Conservation (phyloP, 257 asterid species). For the Mentha longifolia region DNA sequence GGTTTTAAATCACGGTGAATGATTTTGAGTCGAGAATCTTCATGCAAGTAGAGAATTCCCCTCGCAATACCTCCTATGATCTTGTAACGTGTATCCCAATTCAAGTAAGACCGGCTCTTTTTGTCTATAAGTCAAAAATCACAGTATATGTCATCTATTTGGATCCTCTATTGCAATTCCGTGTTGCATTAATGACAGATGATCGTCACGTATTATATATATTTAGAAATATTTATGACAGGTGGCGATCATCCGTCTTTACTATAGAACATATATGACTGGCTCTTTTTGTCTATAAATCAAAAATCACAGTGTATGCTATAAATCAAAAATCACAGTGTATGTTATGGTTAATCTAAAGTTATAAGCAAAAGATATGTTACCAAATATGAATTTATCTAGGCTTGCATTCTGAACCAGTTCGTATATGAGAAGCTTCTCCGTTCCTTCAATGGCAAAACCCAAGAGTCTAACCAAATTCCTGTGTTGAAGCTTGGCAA, state of each 20-base stretch:
- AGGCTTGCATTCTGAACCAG: conserved; percentile 34
- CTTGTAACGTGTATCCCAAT: conserved; percentile 50
- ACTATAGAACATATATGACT: too few species aligned
- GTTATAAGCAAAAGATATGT: neutral
- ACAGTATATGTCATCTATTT: too few species aligned
- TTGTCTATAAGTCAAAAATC: conserved; percentile 9
- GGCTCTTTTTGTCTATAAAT: too few species aligned
- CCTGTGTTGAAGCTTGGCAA: conserved; percentile 35
- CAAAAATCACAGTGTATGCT: too few species aligned
- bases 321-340: too few species aligned
- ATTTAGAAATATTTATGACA: too few species aligned
- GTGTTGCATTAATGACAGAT: too few species aligned
- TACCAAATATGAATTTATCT: conserved; percentile 29
- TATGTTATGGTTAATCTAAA: neutral
- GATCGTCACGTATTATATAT: too few species aligned
- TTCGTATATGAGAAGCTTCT: conserved; percentile 36
- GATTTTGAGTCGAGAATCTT: conserved; percentile 51
- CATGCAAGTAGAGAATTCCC: conserved; percentile 55
- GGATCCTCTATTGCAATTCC: too few species aligned
- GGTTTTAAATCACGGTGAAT: conserved; percentile 57
- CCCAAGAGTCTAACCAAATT: conserved; percentile 33
- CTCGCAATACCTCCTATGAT: conserved; percentile 48
- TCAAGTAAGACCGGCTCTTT: conserved; percentile 14
- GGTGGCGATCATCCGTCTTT: too few species aligned
- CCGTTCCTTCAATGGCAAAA: conserved; percentile 14